phyloP scores from a whole-genome alignment of 805 yeast genomes.

The Cyberlindnera maritima region DNA sequence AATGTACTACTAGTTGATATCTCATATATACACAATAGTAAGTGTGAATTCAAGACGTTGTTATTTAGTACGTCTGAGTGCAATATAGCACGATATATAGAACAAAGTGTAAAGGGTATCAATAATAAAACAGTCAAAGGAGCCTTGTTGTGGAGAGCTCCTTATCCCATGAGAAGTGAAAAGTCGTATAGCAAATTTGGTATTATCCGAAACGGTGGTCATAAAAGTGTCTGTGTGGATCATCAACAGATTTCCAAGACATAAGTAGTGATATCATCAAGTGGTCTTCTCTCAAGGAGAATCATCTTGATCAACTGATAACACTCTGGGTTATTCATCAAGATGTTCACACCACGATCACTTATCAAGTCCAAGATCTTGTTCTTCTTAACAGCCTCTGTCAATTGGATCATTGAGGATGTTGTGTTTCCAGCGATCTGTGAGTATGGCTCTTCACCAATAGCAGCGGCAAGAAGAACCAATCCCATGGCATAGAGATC shows the following conservation, averaged over 20 bases:
- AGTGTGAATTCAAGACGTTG: too few species aligned
- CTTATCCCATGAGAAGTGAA: background rate
- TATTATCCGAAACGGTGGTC: too few species aligned
- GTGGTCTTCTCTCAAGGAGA: constrained; percentile 26
- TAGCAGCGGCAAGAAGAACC: constrained; percentile 42
- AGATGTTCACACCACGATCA: constrained; percentile 24
- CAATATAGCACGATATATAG: too few species aligned
- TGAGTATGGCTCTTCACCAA: constrained; percentile 44
- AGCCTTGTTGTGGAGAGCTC: too few species aligned
- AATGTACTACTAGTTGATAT: too few species aligned
- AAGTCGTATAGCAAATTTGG: background rate
- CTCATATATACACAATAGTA: too few species aligned
- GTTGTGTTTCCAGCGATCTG: constrained; percentile 10
- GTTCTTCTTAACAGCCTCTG: constrained; percentile 33
- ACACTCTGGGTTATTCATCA: constrained; percentile 22
- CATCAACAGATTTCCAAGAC: constrained; percentile 3
- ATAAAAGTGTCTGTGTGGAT: too few species aligned
- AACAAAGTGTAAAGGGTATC: too few species aligned
- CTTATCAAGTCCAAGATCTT: constrained; percentile 32
- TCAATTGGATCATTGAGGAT: constrained; percentile 30
- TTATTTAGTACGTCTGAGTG: too few species aligned
- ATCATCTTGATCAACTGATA: constrained; percentile 29
- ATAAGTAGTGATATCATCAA: constrained; percentile 22
- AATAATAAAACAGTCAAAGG: too few species aligned
- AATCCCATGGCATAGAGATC: constrained; percentile 48